Evolutionary conservation across 1,284 basidiomycete species (phyloP).

Genomic region (Ustilago tritici): DNA sequence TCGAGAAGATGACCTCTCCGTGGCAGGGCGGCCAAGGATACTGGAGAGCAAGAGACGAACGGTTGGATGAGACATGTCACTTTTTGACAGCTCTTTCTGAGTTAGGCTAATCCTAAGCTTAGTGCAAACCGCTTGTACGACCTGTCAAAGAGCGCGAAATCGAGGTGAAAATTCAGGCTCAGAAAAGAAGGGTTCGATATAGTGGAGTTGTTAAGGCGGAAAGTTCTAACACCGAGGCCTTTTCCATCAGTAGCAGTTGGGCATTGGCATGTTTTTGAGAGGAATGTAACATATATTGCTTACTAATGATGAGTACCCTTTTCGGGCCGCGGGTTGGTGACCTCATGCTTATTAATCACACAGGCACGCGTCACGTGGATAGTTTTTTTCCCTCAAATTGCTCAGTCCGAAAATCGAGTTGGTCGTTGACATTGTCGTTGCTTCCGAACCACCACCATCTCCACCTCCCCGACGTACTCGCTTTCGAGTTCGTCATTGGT

Average conservation of each 20-base stretch:
- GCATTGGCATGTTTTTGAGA: too few relatives aligned
- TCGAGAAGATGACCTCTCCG: too few relatives aligned
- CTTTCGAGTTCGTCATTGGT: too few relatives aligned
- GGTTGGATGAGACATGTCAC: conserved; percentile 23
- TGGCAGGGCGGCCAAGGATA: too few relatives aligned
- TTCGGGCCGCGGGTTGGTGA: too few relatives aligned
- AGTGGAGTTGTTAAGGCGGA: not conserved
- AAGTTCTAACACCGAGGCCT: not conserved
- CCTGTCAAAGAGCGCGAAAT: not conserved
- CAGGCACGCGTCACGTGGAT: not conserved
- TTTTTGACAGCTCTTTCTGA: conserved; percentile 25
- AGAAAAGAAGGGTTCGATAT: not conserved
- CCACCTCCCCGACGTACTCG: too few relatives aligned
- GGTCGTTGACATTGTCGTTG: too few relatives aligned
- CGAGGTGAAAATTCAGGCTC: not conserved
- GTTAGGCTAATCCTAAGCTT: too few relatives aligned
- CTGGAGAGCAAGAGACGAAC: not conserved
- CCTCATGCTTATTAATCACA: not conserved
- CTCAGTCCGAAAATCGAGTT: not conserved
- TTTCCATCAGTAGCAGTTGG: too few relatives aligned
- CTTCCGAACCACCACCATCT: too few relatives aligned
- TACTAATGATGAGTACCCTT: too few relatives aligned
- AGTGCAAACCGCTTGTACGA: not conserved
- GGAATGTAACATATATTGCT: too few relatives aligned
- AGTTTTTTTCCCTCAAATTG: not conserved